phyloP scores from a whole-genome alignment of 2,329 filamentous ascomycete genomes.

The Hymenoscyphus linearis region DNA sequence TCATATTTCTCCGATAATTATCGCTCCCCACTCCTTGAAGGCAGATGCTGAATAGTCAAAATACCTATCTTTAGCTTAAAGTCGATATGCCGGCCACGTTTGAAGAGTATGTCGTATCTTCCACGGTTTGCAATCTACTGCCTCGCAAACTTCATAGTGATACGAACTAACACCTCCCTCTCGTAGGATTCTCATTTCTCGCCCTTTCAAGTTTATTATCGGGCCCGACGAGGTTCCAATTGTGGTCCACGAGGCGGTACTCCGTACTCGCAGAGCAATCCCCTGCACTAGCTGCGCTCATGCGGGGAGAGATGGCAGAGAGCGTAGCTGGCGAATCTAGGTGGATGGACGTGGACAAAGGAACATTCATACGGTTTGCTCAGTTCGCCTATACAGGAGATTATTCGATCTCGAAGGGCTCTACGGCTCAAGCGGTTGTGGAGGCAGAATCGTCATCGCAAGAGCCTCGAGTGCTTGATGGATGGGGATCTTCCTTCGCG shows the following conservation, averaged over 20 bases:
- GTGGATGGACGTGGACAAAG: slow-evolving; percentile 14
- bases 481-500: slow-evolving; percentile 8
- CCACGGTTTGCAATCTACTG: too few relatives aligned
- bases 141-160: too few relatives aligned
- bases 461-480: slow-evolving; percentile 11
- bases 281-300: slow-evolving; percentile 12
- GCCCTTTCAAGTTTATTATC: slow-evolving; percentile 17
- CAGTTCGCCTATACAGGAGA: slow-evolving; percentile 18
- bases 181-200: slow-evolving; percentile 17
- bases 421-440: slow-evolving; percentile 12
- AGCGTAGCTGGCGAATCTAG: slow-evolving; percentile 12
- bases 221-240: slow-evolving; percentile 14
- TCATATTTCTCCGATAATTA: too few relatives aligned
- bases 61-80: too few relatives aligned
- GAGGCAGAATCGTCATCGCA: slow-evolving; percentile 10
- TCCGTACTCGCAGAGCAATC: slow-evolving; percentile 16
- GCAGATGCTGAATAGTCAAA: too few relatives aligned
- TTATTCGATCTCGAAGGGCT: slow-evolving; percentile 14
- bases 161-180: too few relatives aligned
- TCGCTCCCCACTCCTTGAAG: too few relatives aligned
- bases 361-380: slow-evolving; percentile 14
- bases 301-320: slow-evolving; percentile 13
- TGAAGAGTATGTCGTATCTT: too few relatives aligned
- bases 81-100: too few relatives aligned
- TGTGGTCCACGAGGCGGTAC: slow-evolving; percentile 14